phyloP scores from a whole-genome alignment of 352 stramenopile genomes.

The Phytophthora tubulina region DNA sequence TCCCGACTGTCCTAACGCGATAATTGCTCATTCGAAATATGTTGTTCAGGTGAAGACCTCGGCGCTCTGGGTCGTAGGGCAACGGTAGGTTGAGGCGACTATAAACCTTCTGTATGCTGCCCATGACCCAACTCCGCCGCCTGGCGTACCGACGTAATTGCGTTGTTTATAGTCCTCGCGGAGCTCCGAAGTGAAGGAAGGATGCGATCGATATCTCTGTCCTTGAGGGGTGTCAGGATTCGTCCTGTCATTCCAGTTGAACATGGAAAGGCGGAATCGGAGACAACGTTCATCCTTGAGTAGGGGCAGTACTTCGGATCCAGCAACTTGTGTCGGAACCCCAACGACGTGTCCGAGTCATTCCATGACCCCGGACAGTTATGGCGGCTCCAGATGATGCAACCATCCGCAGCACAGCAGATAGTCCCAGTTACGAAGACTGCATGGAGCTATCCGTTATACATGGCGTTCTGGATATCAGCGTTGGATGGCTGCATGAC shows the following conservation, averaged over 20 bases:
- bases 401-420: neutral
- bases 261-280: no score
- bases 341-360: no score
- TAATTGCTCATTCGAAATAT: neutral
- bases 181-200: neutral
- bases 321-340: neutral
- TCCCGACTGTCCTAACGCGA: constrained; percentile 15
- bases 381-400: neutral
- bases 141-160: constrained; percentile 8
- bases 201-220: constrained; percentile 2
- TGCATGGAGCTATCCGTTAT: neutral
- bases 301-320: neutral
- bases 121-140: constrained; percentile 7
- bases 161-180: constrained; percentile 5
- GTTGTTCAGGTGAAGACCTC: neutral
- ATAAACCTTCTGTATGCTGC: constrained; percentile 3
- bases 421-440: neutral
- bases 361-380: neutral
- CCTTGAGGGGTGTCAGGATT: no score
- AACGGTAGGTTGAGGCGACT: neutral
- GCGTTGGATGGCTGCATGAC: neutral
- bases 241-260: no score
- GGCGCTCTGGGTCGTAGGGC: neutral
- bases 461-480: neutral
- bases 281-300: neutral